Evolutionary conservation across 1,139 yeast genomes (phyloP).

Genomic region (Debaryomyces nepalensis): DNA sequence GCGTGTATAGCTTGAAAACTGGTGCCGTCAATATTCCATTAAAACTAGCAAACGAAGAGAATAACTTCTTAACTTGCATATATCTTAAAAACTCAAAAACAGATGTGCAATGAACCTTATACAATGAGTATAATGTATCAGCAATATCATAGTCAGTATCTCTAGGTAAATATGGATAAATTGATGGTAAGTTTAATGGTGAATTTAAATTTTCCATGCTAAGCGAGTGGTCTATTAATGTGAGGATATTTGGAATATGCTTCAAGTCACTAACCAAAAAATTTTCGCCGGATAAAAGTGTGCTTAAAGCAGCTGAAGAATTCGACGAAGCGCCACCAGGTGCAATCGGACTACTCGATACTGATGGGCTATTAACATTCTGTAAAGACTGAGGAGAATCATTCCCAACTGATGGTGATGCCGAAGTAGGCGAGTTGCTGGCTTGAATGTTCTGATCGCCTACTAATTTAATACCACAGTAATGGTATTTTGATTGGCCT

Average conservation of each 20-base stretch:
- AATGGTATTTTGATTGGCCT: slow-evolving; percentile 89
- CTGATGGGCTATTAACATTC: slow-evolving; percentile 33
- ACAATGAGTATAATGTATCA: slow-evolving; percentile 62
- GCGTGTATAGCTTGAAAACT: slow-evolving; percentile 60
- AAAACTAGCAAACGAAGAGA: slow-evolving; percentile 58
- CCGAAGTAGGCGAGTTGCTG: slow-evolving; percentile 31
- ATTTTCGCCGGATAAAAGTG: slow-evolving; percentile 13
- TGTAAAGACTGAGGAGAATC: slow-evolving; percentile 23
- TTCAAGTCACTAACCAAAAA: slow-evolving; percentile 25
- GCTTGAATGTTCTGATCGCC: slow-evolving; percentile 47
- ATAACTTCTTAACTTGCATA: slow-evolving; percentile 67
- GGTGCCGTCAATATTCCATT: slow-evolving; percentile 67
- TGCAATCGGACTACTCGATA: slow-evolving; percentile 25
- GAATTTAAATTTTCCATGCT: slow-evolving; percentile 28
- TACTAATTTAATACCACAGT: slow-evolving; percentile 76
- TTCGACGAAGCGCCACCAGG: slow-evolving; percentile 21
- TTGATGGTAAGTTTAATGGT: slow-evolving; percentile 53
- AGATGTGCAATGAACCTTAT: slow-evolving; percentile 64
- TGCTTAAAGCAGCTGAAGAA: slow-evolving; percentile 13
- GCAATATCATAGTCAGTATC: slow-evolving; percentile 62
- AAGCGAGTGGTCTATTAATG: slow-evolving; percentile 30
- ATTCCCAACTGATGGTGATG: slow-evolving; percentile 24
- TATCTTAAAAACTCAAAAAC: slow-evolving; percentile 68
- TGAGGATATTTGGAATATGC: slow-evolving; percentile 44
- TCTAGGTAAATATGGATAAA: slow-evolving; percentile 54